These are phyloP conservation scores for Zygosaccharomyces bailii DNA, from an alignment of 805 yeast genomes.

Conservation along the genomic window DNA sequence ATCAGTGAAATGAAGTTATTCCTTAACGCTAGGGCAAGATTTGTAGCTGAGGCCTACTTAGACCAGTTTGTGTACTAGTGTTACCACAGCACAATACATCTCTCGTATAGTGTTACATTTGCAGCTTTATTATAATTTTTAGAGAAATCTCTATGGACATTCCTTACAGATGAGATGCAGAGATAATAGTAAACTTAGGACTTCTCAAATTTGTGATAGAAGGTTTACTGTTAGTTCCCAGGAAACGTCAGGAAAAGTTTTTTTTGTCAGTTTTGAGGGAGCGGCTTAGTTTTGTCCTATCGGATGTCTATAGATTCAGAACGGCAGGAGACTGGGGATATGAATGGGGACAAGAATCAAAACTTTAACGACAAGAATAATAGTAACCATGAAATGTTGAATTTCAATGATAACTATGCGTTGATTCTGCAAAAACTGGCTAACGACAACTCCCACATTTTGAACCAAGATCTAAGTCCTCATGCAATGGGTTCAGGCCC, in stretches of 20 bases:
- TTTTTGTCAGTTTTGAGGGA: not conserved
- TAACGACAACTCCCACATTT: constrained; percentile 16
- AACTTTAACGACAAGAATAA: constrained; percentile 9
- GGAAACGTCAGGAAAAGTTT: not conserved
- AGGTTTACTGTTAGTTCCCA: not conserved
- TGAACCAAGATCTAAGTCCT: constrained; percentile 8
- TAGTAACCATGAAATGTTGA: constrained; percentile 22
- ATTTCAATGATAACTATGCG: constrained; percentile 29
- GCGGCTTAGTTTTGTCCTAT: not conserved
- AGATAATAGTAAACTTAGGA: not conserved
- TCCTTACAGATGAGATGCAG: constrained; percentile 5
- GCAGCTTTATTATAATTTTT: not conserved
- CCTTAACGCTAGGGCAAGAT: constrained; percentile 95
- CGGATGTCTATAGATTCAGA: constrained; percentile 2
- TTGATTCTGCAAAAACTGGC: constrained; percentile 27
- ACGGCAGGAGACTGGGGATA: constrained; percentile 5
- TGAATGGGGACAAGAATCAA: constrained; percentile 5
- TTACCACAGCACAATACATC: too few species aligned
- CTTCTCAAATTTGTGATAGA: not conserved
- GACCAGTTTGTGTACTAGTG: constrained; percentile 70
- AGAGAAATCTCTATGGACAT: constrained; percentile 3
- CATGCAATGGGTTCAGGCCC: constrained; percentile 4
- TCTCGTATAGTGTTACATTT: constrained; percentile 6
- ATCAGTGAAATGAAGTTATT: constrained; percentile 97
- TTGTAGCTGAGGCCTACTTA: constrained; percentile 92